phyloP scores from a whole-genome alignment of 305 asterid genomes.

The Fraxinus sp. region DNA sequence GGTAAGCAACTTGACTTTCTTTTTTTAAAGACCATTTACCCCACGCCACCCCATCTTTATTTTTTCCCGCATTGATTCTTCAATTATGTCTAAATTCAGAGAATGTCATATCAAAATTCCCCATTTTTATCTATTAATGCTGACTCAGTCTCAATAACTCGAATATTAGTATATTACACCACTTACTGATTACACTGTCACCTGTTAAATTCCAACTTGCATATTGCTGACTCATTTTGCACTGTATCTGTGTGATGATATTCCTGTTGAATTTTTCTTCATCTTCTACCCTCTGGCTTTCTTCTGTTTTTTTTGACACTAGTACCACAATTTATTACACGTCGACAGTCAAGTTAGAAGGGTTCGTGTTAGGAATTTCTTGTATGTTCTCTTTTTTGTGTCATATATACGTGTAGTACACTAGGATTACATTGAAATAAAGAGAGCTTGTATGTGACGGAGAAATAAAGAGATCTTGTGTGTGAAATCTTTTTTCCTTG shows the following conservation, averaged over 20 bases:
- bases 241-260: constrained; percentile 7
- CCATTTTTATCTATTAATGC: background rate
- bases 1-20: background rate
- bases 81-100: background rate
- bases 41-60: background rate
- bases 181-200: background rate
- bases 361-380: background rate
- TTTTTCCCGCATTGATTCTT: background rate
- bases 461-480: background rate
- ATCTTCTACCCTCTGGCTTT: background rate
- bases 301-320: background rate
- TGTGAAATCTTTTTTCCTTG: background rate
- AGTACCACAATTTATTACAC: background rate
- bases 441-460: background rate
- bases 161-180: background rate
- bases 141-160: background rate
- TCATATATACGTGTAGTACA: background rate
- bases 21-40: constrained; percentile 10
- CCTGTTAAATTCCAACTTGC: background rate
- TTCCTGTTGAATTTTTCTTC: background rate
- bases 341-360: background rate
- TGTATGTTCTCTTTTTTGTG: background rate
- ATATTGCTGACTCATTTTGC: constrained; percentile 36
- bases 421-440: background rate
- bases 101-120: background rate